A percentile compares a stretch with the other conserved stretches of the same genome.
phyloP scores from a whole-genome alignment of 2,329 filamentous ascomycete species.

The Cadophora sp. region DNA sequence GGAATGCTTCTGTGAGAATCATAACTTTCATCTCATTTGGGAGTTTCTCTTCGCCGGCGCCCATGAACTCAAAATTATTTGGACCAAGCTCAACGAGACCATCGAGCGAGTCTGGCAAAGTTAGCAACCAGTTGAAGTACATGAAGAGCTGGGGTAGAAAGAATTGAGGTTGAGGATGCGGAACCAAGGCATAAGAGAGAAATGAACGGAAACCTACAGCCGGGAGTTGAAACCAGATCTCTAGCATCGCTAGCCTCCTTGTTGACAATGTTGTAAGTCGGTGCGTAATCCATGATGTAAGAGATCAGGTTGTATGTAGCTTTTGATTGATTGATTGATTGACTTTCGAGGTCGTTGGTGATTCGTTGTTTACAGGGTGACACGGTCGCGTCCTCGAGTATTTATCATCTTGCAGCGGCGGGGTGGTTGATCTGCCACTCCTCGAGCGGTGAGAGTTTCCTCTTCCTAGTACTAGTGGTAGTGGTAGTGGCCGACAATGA shows the following conservation, averaged over 20 bases:
- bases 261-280: neutral
- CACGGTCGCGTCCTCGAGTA: no score
- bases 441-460: constrained; percentile 10
- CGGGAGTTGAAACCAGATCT: neutral
- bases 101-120: neutral
- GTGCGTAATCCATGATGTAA: no score
- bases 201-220: neutral
- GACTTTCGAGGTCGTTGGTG: neutral
- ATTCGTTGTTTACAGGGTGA: no score
- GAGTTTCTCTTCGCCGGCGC: neutral
- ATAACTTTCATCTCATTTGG: neutral
- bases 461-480: neutral
- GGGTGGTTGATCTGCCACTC: constrained; percentile 11
- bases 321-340: no score
- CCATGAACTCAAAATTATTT: neutral
- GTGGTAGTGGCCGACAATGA: neutral
- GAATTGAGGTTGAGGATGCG: no score
- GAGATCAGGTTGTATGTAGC: no score
- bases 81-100: neutral
- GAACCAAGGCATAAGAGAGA: no score
- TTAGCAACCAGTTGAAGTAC: no score
- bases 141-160: no score
- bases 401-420: neutral
- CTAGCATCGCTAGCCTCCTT: neutral
- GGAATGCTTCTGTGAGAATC: neutral